Evolutionary conservation across 1,139 yeast genomes (phyloP), one percentile per base, ranked within the genome.

Genomic region (Candida sp.): DNA sequence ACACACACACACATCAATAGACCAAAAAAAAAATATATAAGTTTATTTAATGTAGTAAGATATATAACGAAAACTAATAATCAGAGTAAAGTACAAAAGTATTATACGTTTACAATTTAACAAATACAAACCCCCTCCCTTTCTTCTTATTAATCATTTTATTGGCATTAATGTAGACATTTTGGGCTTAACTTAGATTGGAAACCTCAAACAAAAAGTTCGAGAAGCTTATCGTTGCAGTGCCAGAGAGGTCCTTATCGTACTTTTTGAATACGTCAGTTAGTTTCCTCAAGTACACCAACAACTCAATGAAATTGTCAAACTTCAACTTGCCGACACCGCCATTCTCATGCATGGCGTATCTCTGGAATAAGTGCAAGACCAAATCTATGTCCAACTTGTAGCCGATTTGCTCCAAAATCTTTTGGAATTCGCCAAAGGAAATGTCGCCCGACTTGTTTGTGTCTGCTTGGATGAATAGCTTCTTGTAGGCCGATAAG

Each of bases 201-300:
- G 78, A 74, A 22, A 86, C 80, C 60, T 86, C 90, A 57, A 85
- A 86, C 54, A 90, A 78, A 60, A 88, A 90, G 65, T 89, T 92
- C 67, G 88, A 90, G 65, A 88, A 90, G 33, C 86, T 85, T 37
- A 90, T 82, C 0, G 91, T 85, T 4, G 94, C 92, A 47, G 84
- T 81, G 9, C 96, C 96, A 42, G 88, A 86, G 48, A 89, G 81
- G 58, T 88, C 91, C 28, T 78, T 72, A 67, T 90, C 96, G 66
- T 83, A 88, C 63, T 85, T 86, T 63, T 89, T 88, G 73, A 90
- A 90, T 6, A 86, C 78, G 63, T 88, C 93, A 1, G 96, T 90
- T 58, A 89, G 79, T 56, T 90, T 83, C 66, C 91, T 78, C 60
- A 90, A 73, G 77, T 90, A 88, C 33, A 90, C 89, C 58, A 91